Evolutionary conservation across 306 rosid genomes (phyloP).

Genomic region (Abrus pulchellus): DNA sequence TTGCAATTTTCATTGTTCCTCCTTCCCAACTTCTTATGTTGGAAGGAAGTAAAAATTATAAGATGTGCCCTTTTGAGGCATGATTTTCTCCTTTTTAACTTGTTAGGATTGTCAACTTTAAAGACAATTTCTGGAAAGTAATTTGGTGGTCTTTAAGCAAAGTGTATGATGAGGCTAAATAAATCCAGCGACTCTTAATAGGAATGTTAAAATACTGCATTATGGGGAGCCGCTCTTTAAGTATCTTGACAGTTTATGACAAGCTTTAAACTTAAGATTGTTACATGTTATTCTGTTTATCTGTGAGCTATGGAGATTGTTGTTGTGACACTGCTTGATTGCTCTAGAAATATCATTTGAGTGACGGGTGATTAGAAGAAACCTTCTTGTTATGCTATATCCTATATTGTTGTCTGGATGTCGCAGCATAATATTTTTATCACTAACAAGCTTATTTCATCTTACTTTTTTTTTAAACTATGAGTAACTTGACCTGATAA

Average conservation of each 20-base stretch:
- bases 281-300: conserved; percentile 1
- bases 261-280: neutral
- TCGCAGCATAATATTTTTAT: conserved; percentile 16
- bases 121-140: conserved; percentile 26
- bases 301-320: neutral
- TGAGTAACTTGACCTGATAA: conserved; percentile 24
- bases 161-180: conserved; percentile 20
- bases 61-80: conserved; percentile 24
- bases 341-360: conserved; percentile 9
- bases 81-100: conserved; percentile 7
- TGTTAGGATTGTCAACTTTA: conserved; percentile 26
- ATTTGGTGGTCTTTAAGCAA: conserved; percentile 32
- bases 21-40: conserved; percentile 17
- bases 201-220: conserved; percentile 27
- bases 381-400: conserved; percentile 4
- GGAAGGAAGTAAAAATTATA: conserved; percentile 33
- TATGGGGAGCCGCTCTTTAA: neutral
- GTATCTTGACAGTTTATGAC: conserved; percentile 22
- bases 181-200: conserved; percentile 31
- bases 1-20: conserved; percentile 37
- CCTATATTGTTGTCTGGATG: neutral
- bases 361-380: conserved; percentile 36
- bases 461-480: neutral
- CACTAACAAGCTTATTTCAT: conserved; percentile 6
- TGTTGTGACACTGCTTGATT: conserved; percentile 22